A percentile compares a stretch with the other conserved stretches of the same genome.
Evolutionary conservation across 495 filamentous ascomycete species (phyloP).

Genomic region (Penicillium lagena): DNA sequence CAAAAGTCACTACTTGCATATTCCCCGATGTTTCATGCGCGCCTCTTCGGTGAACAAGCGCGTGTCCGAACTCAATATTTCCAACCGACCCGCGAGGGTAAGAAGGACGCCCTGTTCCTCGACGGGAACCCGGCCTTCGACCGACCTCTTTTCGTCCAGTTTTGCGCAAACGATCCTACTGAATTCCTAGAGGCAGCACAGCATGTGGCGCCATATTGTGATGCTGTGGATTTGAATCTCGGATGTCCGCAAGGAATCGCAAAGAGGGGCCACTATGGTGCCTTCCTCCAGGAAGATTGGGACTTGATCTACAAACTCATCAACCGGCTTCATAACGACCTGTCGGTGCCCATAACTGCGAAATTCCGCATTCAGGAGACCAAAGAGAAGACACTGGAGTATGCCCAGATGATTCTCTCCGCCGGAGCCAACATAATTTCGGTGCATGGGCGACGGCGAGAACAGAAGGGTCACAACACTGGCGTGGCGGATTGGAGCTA

Average conservation of each 20-base stretch:
- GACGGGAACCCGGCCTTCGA: slow-evolving; percentile 82
- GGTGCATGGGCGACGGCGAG: slow-evolving; percentile 80
- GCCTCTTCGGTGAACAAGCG: slow-evolving; percentile 67
- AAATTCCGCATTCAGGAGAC: slow-evolving; percentile 91
- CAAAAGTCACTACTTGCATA: slow-evolving; percentile 66
- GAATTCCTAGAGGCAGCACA: slow-evolving; percentile 70
- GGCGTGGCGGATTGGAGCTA: slow-evolving; percentile 87
- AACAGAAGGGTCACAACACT: slow-evolving; percentile 95
- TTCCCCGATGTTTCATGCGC: slow-evolving; percentile 91
- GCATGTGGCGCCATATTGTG: slow-evolving; percentile 74
- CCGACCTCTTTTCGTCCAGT: slow-evolving; percentile 89
- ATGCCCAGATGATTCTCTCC: slow-evolving; percentile 79
- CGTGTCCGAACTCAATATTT: slow-evolving; percentile 74
- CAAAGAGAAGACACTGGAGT: slow-evolving; percentile 77
- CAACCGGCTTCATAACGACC: slow-evolving; percentile 61
- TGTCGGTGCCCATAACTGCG: slow-evolving; percentile 80
- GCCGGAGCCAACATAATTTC: slow-evolving; percentile 91
- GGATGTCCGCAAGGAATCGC: slow-evolving; percentile 99
- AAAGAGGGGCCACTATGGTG: slow-evolving; percentile 80
- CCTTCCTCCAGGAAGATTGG: slow-evolving; percentile 93
- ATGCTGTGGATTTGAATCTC: slow-evolving; percentile 93
- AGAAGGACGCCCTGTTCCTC: slow-evolving; percentile 46
- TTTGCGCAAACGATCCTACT: slow-evolving; percentile 85
- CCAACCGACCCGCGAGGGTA: slow-evolving; percentile 52
- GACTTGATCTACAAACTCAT: slow-evolving; percentile 74